Base-by-base conservation (phyloP, 139 green algal genomes). In the Coelastrella sp. region DNA sequence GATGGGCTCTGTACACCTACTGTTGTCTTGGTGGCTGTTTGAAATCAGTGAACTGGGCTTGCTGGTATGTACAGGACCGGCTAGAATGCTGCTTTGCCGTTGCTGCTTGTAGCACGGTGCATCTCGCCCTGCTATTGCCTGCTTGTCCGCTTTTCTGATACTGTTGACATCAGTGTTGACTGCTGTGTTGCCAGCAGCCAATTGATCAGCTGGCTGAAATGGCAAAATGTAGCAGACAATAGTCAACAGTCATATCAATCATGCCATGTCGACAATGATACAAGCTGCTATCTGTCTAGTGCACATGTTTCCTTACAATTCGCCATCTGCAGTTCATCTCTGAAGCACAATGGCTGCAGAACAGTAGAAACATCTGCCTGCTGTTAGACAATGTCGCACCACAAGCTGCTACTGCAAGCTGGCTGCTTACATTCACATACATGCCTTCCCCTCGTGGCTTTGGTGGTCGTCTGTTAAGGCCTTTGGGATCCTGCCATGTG, bases 401-500 rank as follows among this genome's bases (percentile, higher is more conserved):
- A 74, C 34, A 45, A 30, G 27, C 0, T n/a, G 7, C 5, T 74
- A 32, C 17, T 38, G 21, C 32, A 41, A 67, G 59, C 25, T 19
- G 41, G 34, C 72, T 21, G 23, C 84, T 71, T 73, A 89, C 72
- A 40, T 83, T 82, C 51, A 85, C 11, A 35, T 59, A 86, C 30
- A 91, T 64, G 35, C 74, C 68, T 8, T 85, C 85, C 11, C 59
- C 71, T 34, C 81, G 53, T 19, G 53, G 67, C 59, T 87, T 64
- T 9, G 86, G 85, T 59, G 81, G 80, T 32, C 64, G 59, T 15
- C 51, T 40, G 17, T 69, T n/a, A 37, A 69, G 27, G 13, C 81
- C 91, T 0, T 81, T 30, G 4, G 87, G 78, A 73, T 93, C 91
- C 38, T 85, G 86, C 89, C 89, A 94, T 2, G 86, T 92, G 62